Base-by-base conservation (phyloP, 768 basidiomycete species). In the Scleroderma bovista region DNA sequence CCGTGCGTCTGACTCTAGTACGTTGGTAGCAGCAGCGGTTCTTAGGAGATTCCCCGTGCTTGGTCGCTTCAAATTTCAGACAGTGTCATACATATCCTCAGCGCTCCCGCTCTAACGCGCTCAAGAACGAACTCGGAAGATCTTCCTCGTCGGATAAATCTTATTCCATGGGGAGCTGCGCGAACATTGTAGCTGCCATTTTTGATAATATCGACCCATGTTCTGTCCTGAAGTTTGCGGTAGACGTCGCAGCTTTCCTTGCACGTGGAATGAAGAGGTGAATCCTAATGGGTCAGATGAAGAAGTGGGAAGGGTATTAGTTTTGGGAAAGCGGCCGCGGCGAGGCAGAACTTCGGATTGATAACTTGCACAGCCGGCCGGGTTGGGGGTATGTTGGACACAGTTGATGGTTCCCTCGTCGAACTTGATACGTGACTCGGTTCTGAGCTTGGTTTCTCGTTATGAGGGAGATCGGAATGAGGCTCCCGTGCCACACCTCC, bases 111-210 rank as follows among this genome's bases (percentile, higher is more conserved):
- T 81, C 80, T 3, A 52, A 65, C 43, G 78, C 73, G 60, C 84
- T 86, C 37, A 92, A 62, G 67, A 92, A 92, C 6, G 89, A 89
- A 60, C 86, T 88, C 0, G 89, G 90, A 0, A 92, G 74, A 63
- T 90, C 90, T 64, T 89, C 88, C 61, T 89, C 88, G 60, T 92
- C 88, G 1, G 73, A 72, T 10, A 85, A 57, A 62, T 90, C 82
- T 57, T 89, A 92, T 51, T 76, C 69, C 3, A 80, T 72, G 3
- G 76, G 9, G 26, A 9, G 64, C 0, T 42, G 48, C 1, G 20
- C 24, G 3, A 57, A 51, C 3, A 47, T 54, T 7, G 63, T 57
- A 11, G 37, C 16, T 15, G 24, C 47, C n/a, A 39, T 38, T n/a
- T 67, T 65, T 7, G 52, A 52, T 23, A 45, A 42, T 4, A 13